phyloP scores from a whole-genome alignment of 306 rosid genomes.

The Malus sylvestris region DNA sequence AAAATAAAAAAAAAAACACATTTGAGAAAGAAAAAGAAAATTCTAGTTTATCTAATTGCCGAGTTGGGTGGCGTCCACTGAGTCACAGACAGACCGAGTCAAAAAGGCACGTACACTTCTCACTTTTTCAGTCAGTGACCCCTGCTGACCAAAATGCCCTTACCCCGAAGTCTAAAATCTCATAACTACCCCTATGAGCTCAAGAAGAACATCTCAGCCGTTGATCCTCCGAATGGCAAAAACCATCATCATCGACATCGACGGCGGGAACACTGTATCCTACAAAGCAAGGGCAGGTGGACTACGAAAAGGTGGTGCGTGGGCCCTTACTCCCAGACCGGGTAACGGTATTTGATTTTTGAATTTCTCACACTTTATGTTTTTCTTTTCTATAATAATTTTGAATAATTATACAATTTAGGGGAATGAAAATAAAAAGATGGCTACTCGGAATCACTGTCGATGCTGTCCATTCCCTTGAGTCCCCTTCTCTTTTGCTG shows the following conservation, averaged over 20 bases:
- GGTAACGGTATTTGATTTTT: neutral
- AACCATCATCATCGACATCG: neutral
- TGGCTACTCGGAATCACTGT: conserved; percentile 33
- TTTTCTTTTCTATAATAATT: neutral
- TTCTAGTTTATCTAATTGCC: neutral
- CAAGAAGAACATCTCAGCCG: neutral
- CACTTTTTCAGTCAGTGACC: no score
- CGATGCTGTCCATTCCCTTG: conserved; percentile 56
- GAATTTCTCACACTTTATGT: neutral
- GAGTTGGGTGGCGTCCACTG: neutral
- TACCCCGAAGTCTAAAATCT: no score
- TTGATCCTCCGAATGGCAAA: neutral
- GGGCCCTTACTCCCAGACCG: neutral
- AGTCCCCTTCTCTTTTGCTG: conserved; percentile 70
- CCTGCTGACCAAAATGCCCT: no score
- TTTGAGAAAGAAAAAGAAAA: neutral
- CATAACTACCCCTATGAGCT: neutral
- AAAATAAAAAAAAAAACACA: neutral
- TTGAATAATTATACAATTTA: neutral
- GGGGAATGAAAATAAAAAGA: neutral
- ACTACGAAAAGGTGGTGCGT: neutral
- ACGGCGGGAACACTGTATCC: neutral
- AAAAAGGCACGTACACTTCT: neutral
- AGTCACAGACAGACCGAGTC: neutral
- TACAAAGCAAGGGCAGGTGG: neutral